phyloP scores from a whole-genome alignment of 805 yeast genomes.

The Yamadazyma paraphyllophila region DNA sequence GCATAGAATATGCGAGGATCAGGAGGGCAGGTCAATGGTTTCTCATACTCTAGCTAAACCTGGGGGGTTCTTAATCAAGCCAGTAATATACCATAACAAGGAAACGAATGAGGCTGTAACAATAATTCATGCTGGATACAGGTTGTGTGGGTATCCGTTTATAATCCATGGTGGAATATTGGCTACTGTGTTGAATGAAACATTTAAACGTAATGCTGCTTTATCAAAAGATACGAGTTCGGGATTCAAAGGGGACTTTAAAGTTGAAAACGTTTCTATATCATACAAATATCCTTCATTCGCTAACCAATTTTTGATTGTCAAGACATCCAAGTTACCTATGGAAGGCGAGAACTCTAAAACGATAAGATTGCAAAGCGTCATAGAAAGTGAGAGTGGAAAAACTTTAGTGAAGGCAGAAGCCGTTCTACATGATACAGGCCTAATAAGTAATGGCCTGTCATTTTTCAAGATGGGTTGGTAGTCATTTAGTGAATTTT shows the following conservation, averaged over 20 bases:
- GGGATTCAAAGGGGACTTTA: constrained; percentile 43
- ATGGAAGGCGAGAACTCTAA: constrained; percentile 26
- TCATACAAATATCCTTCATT: constrained; percentile 70
- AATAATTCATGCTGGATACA: constrained; percentile 73
- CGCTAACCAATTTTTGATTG: constrained; percentile 72
- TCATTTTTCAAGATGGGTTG: not conserved
- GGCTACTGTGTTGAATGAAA: constrained; percentile 77
- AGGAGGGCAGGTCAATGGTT: constrained; percentile 20
- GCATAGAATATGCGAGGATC: constrained; percentile 12
- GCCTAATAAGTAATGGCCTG: constrained; percentile 9
- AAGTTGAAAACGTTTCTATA: constrained; percentile 47
- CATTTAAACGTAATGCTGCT: constrained; percentile 55
- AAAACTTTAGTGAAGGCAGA: constrained; percentile 55
- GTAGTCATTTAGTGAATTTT: not conserved
- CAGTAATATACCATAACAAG: constrained; percentile 62
- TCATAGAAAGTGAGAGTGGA: constrained; percentile 52
- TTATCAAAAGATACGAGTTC: constrained; percentile 34
- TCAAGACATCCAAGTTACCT: constrained; percentile 47
- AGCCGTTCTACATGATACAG: constrained; percentile 46
- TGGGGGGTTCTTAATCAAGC: constrained; percentile 77
- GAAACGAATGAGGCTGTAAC: constrained; percentile 59
- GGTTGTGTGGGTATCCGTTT: constrained; percentile 82
- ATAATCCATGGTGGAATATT: constrained; percentile 86
- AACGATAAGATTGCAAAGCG: constrained; percentile 45
- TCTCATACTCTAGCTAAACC: constrained; percentile 59